Evolutionary conservation across 2,329 filamentous ascomycete species (phyloP).

Genomic region (Calonectria crousiana): DNA sequence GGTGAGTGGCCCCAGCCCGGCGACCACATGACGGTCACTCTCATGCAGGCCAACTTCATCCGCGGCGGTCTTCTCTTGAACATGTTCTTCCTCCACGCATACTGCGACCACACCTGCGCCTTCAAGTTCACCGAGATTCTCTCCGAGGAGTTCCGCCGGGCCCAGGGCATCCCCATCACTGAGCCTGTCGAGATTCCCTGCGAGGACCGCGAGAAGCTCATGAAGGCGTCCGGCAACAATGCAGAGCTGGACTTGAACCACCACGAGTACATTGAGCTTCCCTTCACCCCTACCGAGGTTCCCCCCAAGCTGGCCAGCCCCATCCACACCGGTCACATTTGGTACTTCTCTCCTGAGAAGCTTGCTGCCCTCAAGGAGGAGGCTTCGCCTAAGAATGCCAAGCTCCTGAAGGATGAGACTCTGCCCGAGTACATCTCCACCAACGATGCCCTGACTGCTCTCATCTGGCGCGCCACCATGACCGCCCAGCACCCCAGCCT

Average conservation of each 20-base stretch:
- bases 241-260: conserved; percentile 12
- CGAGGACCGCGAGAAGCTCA: conserved; percentile 21
- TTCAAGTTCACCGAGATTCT: conserved; percentile 27
- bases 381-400: conserved; percentile 23
- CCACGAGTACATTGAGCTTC: conserved; percentile 24
- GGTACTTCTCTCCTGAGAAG: conserved; percentile 21
- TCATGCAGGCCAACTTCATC: conserved; percentile 30
- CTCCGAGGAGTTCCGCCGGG: conserved; percentile 21
- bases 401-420: conserved; percentile 19
- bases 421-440: conserved; percentile 24
- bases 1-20: conserved; percentile 26
- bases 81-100: conserved; percentile 24
- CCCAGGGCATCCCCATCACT: conserved; percentile 20
- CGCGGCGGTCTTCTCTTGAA: conserved; percentile 22
- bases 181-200: conserved; percentile 23
- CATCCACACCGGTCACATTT: conserved; percentile 24
- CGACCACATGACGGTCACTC: conserved; percentile 22
- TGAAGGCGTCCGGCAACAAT: conserved; percentile 14
- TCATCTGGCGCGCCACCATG: conserved; percentile 30
- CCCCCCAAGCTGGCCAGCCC: conserved; percentile 23
- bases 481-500: conserved; percentile 20
- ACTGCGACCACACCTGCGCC: conserved; percentile 17
- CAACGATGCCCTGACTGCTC: conserved; percentile 26
- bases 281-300: conserved; percentile 23
- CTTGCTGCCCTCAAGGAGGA: conserved; percentile 22